Evolutionary conservation across 225 moss, liverwort and hornwort species (phyloP).

Genomic region (Lunularia cruciata): DNA sequence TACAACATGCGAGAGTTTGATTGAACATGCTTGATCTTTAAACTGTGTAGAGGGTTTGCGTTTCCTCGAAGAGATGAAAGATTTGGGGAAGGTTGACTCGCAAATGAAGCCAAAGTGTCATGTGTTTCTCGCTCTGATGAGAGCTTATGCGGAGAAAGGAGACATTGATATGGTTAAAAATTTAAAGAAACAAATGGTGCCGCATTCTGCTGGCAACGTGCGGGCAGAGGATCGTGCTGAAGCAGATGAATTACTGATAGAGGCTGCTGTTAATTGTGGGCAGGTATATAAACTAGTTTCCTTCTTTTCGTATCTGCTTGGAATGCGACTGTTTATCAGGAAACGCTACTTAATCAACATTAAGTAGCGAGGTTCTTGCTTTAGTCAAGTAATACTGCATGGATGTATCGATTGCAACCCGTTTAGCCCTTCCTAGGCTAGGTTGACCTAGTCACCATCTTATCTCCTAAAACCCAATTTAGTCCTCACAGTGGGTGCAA

Average conservation of each 20-base stretch:
- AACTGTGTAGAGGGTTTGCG: conserved; percentile 55
- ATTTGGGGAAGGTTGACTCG: conserved; percentile 51
- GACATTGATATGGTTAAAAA: conserved; percentile 60
- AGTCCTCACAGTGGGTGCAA: too few relatives aligned
- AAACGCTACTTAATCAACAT: too few relatives aligned
- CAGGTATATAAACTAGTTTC: conserved; percentile 44
- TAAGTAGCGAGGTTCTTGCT: too few relatives aligned
- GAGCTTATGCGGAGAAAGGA: conserved; percentile 82
- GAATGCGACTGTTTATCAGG: too few relatives aligned
- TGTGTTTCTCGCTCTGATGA: conserved; percentile 90
- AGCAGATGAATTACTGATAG: conserved; percentile 93
- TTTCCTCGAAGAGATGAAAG: conserved; percentile 77
- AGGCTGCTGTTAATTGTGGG: conserved; percentile 79
- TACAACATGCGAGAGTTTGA: background rate
- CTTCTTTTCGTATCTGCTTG: too few relatives aligned
- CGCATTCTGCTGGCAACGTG: conserved; percentile 77
- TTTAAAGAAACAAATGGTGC: conserved; percentile 72
- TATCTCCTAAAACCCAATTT: too few relatives aligned
- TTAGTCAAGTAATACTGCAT: too few relatives aligned
- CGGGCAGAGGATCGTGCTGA: conserved; percentile 91
- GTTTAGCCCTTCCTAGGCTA: too few relatives aligned
- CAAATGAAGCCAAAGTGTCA: conserved; percentile 82
- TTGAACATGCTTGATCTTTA: background rate
- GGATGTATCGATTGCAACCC: too few relatives aligned
- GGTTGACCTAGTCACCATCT: too few relatives aligned